These are phyloP conservation scores for Xerocomellus dryophilus DNA, from an alignment of 768 basidiomycete species.

Conservation along the genomic window DNA sequence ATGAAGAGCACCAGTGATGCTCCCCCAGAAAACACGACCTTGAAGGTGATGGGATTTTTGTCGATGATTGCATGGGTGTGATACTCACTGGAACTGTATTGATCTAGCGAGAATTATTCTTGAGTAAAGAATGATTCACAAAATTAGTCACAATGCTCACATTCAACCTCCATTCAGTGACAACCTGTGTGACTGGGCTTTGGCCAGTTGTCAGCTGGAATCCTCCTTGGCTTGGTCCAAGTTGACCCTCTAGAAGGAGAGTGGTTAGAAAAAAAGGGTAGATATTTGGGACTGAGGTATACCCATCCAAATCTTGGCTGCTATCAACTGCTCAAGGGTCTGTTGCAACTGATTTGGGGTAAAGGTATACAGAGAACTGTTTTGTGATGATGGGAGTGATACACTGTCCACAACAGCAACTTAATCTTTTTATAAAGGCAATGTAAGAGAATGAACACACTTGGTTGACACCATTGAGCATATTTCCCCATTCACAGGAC, in stretches of 20 bases:
- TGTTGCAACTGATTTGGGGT: neutral
- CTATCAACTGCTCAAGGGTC: neutral
- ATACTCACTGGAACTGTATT: constrained; percentile 15
- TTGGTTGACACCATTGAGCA: neutral
- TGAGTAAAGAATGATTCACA: neutral
- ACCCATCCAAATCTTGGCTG: constrained; percentile 14
- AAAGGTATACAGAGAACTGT: neutral
- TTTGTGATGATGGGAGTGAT: neutral
- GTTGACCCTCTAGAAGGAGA: constrained; percentile 3
- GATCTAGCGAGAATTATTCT: neutral
- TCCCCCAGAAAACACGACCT: constrained; percentile 2
- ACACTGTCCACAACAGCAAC: neutral
- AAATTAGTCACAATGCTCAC: neutral
- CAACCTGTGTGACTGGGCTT: constrained; percentile 6
- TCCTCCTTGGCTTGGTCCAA: constrained; percentile 5
- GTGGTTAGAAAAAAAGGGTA: neutral
- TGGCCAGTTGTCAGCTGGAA: neutral
- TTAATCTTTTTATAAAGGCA: too few relatives aligned
- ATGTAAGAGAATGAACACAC: neutral
- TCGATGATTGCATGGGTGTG: neutral
- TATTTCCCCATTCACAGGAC: neutral
- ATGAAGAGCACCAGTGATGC: constrained; percentile 5
- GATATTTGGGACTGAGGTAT: too few relatives aligned
- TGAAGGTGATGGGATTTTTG: neutral
- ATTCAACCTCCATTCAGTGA: constrained; percentile 13